Base-by-base conservation (phyloP, 192 early-diverging fungal genomes). In the Neocallimastix lanati region DNA sequence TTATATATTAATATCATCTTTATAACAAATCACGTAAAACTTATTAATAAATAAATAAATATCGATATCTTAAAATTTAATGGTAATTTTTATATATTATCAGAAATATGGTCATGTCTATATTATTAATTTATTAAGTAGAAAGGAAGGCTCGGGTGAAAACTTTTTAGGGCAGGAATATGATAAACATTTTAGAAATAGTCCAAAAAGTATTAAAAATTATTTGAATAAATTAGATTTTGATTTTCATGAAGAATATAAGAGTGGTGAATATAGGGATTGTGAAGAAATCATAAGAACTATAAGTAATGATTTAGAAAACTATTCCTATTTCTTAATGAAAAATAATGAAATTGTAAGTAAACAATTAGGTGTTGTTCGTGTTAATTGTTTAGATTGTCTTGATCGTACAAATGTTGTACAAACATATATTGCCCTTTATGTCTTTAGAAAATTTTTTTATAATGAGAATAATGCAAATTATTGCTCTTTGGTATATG, bases 371-470 rank as follows among this genome's bases (percentile, higher is more conserved):
- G 97, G 97, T 28, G 89, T 98, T 13, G 88, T 97, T 4, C 89
- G 97, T 25, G 96, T 95, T 80, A 99, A 99, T 82, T 99, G 97
- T 80, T 96, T 99, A 78, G 97, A 99, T 82, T 99, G 97, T 85
- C 81, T 99, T 27, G 97, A 99, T 84, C 92, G 97, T 78, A 99
- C 97, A 0, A 99, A 99, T 80, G 96, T 96, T 0, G 97, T 96
- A 0, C 95, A 98, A 83, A 93, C 92, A n/a, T 92, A 95, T 36
- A 84, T 99, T 29, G 95, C 96, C 18, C 88, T 92, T 29, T 25
- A 67, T 67, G 16, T 67, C 1, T 67, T 67, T 27, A 67, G 50
- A 67, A 67, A 67, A 67, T 67, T 67, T 9, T 67, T 67, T 27
- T 67, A n/a, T n/a, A 67, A 67, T n/a, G 50, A 67, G n/a, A n/a